Percentiles rank a stretch among this genome's conserved stretches.
phyloP scores from a whole-genome alignment of 441 rosid genomes.

The Biscutella auriculata region DNA sequence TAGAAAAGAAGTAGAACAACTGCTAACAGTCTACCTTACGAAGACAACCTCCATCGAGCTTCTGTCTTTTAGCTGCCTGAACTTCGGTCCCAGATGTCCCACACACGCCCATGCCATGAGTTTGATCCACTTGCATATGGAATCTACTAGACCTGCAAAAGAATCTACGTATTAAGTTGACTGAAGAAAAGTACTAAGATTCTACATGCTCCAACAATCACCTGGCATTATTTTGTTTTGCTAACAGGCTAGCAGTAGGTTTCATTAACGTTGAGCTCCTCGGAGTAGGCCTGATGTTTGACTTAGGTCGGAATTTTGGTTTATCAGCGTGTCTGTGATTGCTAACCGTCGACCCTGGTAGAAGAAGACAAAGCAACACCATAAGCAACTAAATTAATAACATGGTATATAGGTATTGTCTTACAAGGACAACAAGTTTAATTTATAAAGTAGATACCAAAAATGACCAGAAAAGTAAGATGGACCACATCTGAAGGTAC shows the following conservation, averaged over 20 bases:
- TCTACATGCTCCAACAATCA: conserved; percentile 17
- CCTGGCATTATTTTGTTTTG: conserved; percentile 76
- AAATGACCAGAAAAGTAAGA: background rate
- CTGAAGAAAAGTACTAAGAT: background rate
- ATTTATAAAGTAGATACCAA: background rate
- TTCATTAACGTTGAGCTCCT: conserved; percentile 89
- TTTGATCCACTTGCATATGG: conserved; percentile 28
- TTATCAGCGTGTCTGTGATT: conserved; percentile 24
- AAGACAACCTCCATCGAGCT: conserved; percentile 77
- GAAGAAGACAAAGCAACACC: background rate
- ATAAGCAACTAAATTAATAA: background rate
- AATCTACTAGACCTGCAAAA: conserved; percentile 28
- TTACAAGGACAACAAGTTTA: background rate
- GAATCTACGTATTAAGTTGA: background rate
- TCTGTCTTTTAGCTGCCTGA: conserved; percentile 93
- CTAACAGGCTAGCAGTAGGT: conserved; percentile 83
- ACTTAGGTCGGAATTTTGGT: conserved; percentile 26
- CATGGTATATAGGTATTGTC: background rate
- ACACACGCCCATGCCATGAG: conserved; percentile 10
- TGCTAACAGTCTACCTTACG: conserved; percentile 38
- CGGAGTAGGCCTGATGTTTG: conserved; percentile 14
- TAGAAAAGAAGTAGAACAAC: background rate
- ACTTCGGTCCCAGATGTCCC: conserved; percentile 49
- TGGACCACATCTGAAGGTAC: background rate
- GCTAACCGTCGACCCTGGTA: conserved; percentile 35